A percentile compares a stretch with the other conserved stretches of the same genome.
Evolutionary conservation across 352 stramenopile genomes (phyloP).

Genomic region (Phytophthora aleatoria): DNA sequence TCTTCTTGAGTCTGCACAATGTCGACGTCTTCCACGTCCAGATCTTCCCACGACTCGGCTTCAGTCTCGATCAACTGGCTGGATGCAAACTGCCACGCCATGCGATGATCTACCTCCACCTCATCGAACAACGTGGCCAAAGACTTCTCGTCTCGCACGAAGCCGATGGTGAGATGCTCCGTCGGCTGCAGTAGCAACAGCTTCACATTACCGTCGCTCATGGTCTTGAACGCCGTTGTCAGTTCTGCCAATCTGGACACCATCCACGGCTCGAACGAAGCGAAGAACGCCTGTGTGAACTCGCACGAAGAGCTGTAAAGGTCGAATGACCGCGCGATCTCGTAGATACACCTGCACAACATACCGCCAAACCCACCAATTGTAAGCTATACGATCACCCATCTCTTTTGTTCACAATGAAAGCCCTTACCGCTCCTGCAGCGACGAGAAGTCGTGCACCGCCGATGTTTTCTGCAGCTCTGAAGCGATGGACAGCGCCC

Average conservation of each 20-base stretch:
- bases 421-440: conserved; percentile 59
- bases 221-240: conserved; percentile 71
- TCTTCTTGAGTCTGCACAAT: conserved; percentile 66
- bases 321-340: conserved; percentile 80
- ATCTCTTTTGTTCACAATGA: background rate
- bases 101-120: conserved; percentile 33
- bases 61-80: conserved; percentile 34
- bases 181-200: conserved; percentile 64
- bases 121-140: conserved; percentile 47
- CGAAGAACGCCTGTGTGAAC: conserved; percentile 67
- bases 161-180: conserved; percentile 69
- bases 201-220: conserved; percentile 67
- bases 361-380: background rate
- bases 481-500: conserved; percentile 60
- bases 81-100: conserved; percentile 51
- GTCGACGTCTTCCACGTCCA: conserved; percentile 72
- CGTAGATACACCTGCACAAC: conserved; percentile 59
- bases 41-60: conserved; percentile 74
- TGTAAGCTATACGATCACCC: background rate
- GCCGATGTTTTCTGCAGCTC: conserved; percentile 56
- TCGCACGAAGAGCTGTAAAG: conserved; percentile 63
- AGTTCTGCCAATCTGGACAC: conserved; percentile 65
- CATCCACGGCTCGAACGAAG: conserved; percentile 80
- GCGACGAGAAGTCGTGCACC: conserved; percentile 41
- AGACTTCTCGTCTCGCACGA: conserved; percentile 65